Percentiles rank a stretch among this genome's conserved stretches.
These are phyloP conservation scores for Boletus rubropictus DNA, from an alignment of 768 basidiomycete species.

Conservation along the genomic window DNA sequence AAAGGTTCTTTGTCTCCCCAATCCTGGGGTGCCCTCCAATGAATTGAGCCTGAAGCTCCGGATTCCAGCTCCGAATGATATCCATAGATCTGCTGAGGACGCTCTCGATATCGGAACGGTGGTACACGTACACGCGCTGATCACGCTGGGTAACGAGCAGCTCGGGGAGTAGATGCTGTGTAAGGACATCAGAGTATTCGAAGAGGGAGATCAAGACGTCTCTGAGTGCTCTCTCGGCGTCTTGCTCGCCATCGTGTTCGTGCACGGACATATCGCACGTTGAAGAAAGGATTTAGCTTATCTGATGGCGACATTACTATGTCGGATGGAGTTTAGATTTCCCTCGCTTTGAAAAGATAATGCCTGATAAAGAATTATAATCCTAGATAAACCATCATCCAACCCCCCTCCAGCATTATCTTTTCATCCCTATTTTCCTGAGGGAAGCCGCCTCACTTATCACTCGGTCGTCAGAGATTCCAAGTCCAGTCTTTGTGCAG, in stretches of 20 bases:
- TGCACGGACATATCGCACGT: constrained; percentile 1
- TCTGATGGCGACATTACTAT: constrained; percentile 1
- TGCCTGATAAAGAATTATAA: too few relatives aligned
- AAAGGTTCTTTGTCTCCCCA: constrained; percentile 73
- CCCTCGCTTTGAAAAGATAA: too few relatives aligned
- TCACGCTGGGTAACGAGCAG: constrained; percentile 32
- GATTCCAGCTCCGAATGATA: constrained; percentile 50
- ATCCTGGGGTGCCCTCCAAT: constrained; percentile 86
- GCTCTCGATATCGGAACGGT: constrained; percentile 39
- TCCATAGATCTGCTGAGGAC: constrained; percentile 52
- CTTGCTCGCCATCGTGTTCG: background rate
- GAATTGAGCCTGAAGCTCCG: constrained; percentile 51
- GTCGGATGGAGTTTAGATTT: background rate
- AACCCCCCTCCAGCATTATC: too few relatives aligned
- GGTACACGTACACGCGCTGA: constrained; percentile 19
- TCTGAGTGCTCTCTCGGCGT: constrained; percentile 23
- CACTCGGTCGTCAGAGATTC: background rate
- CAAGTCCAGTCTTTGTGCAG: background rate
- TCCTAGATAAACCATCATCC: too few relatives aligned
- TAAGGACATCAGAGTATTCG: constrained; percentile 62
- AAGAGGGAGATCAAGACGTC: constrained; percentile 44
- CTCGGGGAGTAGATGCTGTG: constrained; percentile 47
- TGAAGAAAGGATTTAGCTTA: constrained; percentile 3
- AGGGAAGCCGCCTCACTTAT: background rate
- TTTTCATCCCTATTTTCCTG: too few relatives aligned